Conservation (phyloP, 2,329 filamentous ascomycete species). For the Pseudonectria buxi region DNA sequence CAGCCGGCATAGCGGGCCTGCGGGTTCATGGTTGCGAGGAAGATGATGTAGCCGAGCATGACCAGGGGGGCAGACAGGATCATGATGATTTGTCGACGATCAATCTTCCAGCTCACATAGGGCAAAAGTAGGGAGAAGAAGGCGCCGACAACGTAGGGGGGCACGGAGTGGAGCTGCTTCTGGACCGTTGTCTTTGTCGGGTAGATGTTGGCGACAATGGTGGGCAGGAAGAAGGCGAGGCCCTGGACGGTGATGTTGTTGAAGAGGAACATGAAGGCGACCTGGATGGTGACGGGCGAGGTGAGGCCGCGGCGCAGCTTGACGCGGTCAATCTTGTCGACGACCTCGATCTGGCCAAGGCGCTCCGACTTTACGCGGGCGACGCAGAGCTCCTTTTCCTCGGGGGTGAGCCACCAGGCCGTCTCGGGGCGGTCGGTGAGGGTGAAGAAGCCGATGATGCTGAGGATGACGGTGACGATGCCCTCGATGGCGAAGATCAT, state of each 20-base stretch:
- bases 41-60: constrained; percentile 59
- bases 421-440: constrained; percentile 61
- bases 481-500: constrained; percentile 70
- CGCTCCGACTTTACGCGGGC: constrained; percentile 55
- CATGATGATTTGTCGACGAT: constrained; percentile 50
- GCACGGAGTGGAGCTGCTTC: constrained; percentile 59
- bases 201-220: constrained; percentile 59
- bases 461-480: constrained; percentile 48
- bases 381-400: constrained; percentile 58
- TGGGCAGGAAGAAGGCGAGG: constrained; percentile 59
- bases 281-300: constrained; percentile 49
- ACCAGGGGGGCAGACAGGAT: constrained; percentile 48
- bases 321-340: constrained; percentile 52
- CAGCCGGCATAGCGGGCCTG: constrained; percentile 55
- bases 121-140: constrained; percentile 54
- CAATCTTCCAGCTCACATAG: constrained; percentile 49
- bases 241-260: constrained; percentile 63
- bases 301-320: constrained; percentile 55
- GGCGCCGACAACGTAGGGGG: constrained; percentile 56
- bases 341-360: constrained; percentile 50
- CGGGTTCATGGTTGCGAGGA: constrained; percentile 42
- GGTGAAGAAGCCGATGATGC: constrained; percentile 53
- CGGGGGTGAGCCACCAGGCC: constrained; percentile 55
- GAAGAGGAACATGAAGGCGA: constrained; percentile 53
- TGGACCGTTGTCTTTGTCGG: constrained; percentile 48